Evolutionary conservation across 2,329 filamentous ascomycete genomes (phyloP), one percentile per base, ranked within the genome.

Genomic region (Ascochyta pisi): DNA sequence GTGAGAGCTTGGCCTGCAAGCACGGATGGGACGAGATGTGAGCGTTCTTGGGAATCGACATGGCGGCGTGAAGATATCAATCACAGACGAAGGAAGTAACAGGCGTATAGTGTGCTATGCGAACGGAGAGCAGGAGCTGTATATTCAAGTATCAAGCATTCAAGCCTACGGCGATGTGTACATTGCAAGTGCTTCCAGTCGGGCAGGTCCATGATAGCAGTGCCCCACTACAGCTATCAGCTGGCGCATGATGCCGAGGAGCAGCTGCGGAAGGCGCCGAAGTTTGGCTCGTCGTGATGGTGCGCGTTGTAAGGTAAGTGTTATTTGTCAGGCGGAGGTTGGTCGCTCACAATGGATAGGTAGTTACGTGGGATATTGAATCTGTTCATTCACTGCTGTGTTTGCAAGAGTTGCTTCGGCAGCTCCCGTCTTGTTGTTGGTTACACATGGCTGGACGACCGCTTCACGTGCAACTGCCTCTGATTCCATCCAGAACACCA

Each of bases 21-120:
- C 91, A 96, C 33, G 94, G 94, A 76, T 98, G 94, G 15, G 81
- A 81, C 35, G 92, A 96, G 73, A 96, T 80, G 78, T 95, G 91
- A 33, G 86, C 80, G 70, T 86, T 87, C 45, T 76, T 61, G 16
- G 83, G 83, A 29, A 84, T 54, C 2, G 74, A 59, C 72, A 76
- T 77, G 54, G 31, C 61, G 57, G 44, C 38, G 49, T 58, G 15
- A 19, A 19, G 19, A 19, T 2, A 19, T 12, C 26, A n/a, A 15
- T 37, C n/a, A 38, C n/a, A 13, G 15, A 19, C 12, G 22, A 19
- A 12, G 13, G 24, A 4, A 31, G 6, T 13, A 29, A 16, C 22
- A 48, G 42, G 44, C 39, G 45, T 33, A 9, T 24, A 6, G 22
- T 22, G 24, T 27, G 29, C 3, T 31, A 13, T 31, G 29, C 13